Evolutionary conservation across 2,329 filamentous ascomycete genomes (phyloP), one percentile per base, ranked within the genome.

Genomic region (Blastomyces silverae): DNA sequence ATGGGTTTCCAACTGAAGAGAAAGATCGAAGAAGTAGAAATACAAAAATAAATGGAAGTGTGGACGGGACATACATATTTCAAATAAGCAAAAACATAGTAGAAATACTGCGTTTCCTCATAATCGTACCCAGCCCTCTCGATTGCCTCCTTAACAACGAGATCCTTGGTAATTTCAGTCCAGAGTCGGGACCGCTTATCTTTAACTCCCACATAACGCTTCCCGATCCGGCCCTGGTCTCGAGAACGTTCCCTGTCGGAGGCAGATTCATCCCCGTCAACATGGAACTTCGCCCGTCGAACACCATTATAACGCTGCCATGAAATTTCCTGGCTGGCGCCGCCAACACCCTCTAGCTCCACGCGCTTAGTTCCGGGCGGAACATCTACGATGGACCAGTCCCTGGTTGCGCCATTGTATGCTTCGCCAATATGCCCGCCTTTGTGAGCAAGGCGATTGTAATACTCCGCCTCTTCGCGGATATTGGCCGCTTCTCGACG

Each of bases 141-240:
- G 68, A 97, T 90, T 22, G 94, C 94, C 74, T 97, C 92, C 62
- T 89, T 87, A 65, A 88, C 83, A 20, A 97, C 91, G 46, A 97
- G 79, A 70, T 96, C 92, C 78, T 96, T 96, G 57, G 93, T 96
- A 70, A 99, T 91, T 78, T 97, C 94, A 0, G 94, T 99, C 93
- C 93, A 97, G 80, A 96, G 90, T 66, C 89, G 86, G 64, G 84
- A 83, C 46, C 71, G 73, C 37, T 72, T 73, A 55, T 78, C 72
- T 48, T 76, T 77, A 50, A 74, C 68, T 8, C 73, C 73, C 10
- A 73, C 73, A 60, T 78, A 76, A 42, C 83, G 79, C 62, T 81
- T 82, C 28, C 73, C 78, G 65, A 80, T 75, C 17, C 75, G 74
- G 7, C 75, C 73, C 31, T 71, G 75, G 6, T 75, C 73, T 31